Percentiles rank a stretch among this genome's conserved stretches.
These are phyloP conservation scores for Lipomyces yamadae DNA, from an alignment of 805 yeast genomes.

Conservation along the genomic window DNA sequence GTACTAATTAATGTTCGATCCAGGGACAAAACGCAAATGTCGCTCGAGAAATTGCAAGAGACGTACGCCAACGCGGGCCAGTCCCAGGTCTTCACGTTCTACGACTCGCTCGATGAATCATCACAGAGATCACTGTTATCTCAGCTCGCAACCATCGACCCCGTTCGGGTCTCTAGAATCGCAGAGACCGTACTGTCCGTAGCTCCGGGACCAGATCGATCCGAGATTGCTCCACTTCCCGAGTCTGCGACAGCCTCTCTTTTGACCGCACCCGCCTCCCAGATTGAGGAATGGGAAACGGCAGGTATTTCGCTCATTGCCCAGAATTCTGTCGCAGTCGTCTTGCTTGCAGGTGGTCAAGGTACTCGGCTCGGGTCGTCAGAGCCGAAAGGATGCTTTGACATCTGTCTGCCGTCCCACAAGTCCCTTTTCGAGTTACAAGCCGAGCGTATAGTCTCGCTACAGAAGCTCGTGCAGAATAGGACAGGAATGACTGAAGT, in stretches of 20 bases:
- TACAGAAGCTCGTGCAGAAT: conserved; percentile 60
- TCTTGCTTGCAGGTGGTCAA: conserved; percentile 98
- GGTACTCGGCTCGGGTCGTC: conserved; percentile 93
- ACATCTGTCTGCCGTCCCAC: conserved; percentile 81
- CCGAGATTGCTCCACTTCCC: conserved; percentile 38
- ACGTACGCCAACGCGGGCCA: conserved; percentile 47
- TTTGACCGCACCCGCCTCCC: conserved; percentile 42
- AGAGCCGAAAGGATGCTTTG: conserved; percentile 91
- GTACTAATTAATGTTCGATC: not conserved
- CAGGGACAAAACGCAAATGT: conserved; percentile 1
- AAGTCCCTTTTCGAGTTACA: conserved; percentile 90
- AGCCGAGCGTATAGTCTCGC: conserved; percentile 75
- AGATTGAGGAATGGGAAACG: conserved; percentile 51
- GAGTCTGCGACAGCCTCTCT: conserved; percentile 38
- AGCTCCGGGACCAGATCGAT: conserved; percentile 16
- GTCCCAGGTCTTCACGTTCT: conserved; percentile 50
- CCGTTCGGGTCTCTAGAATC: conserved; percentile 43
- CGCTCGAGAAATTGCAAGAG: conserved; percentile 13
- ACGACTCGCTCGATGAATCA: conserved; percentile 42
- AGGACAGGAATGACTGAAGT: conserved; percentile 41
- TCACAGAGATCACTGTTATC: conserved; percentile 41
- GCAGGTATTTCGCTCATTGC: conserved; percentile 72
- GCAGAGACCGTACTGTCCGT: conserved; percentile 40
- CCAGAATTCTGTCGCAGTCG: conserved; percentile 78
- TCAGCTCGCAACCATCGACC: conserved; percentile 49